Base-by-base conservation (phyloP, 441 rosid species). In the Arabidopsis hybrid region DNA sequence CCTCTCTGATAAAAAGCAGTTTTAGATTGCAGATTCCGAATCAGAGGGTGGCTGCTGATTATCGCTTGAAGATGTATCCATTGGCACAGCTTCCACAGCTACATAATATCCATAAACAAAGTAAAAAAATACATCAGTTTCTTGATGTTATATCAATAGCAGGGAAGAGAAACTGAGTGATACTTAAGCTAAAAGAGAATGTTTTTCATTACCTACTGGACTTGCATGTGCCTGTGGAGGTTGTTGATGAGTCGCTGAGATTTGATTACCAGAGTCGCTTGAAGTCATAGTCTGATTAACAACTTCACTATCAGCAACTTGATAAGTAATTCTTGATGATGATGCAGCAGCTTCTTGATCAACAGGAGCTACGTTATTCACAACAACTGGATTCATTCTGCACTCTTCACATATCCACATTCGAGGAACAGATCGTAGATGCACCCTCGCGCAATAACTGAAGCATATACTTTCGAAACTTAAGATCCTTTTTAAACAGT, bases 161-260 rank as follows among this genome's bases (percentile, higher is more conserved):
- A 26, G 58, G 21, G 58, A 52, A 29, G 14, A 52, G 14, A 52
- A 52, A 52, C 35, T 52, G 58, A 58, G 14, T 35, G 13, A 57
- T 35, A 35, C 26, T 34, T 4, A 57, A 8, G 12, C 26, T n/a
- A 16, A 36, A 36, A 36, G 32, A 71, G 42, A 63, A 29, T 10
- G n/a, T 31, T 47, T 42, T 42, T 74, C 53, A 34, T 67, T 32
- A 74, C 73, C 68, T 59, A 11, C 16, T 65, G 67, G 46, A 59
- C 47, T 66, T 39, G 52, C 60, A 9, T 17, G 73, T 67, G 67
- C 45, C 17, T 49, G 60, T 11, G 34, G 8, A 39, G 67, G 61
- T 16, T n/a, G 50, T 65, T 31, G 4, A 31, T 38, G 56, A 45
- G 38, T 52, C 63, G 12, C 43, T 10, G 52, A 36, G 52, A 60